Evolutionary conservation across 164 flowering plant genomes (phyloP), one percentile per base, ranked within the genome.

Genomic region (Sedum album): DNA sequence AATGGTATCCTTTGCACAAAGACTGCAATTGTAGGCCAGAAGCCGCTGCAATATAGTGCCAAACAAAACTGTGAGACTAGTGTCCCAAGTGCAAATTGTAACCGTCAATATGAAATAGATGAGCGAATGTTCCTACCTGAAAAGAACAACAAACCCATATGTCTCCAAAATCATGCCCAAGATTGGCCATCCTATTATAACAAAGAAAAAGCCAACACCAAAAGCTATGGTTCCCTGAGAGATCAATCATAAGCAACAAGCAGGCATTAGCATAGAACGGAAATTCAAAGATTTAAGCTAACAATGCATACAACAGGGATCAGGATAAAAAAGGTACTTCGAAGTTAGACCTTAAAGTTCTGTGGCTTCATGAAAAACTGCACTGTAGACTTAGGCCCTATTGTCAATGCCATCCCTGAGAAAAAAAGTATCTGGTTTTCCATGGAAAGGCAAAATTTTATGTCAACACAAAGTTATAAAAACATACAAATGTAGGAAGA

Each of bases 1-100:
- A 95, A 42, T 28, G 99, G 99, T 71, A 95, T 92, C 82, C 76
- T 87, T 78, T 92, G 97, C 36, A 91, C 66, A 72, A 95, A 95
- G 66, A 95, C 96, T 42, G 96, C 82, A 39, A 90, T 73, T 26
- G 99, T 92, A 26, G 97, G 97, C 97, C 99, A 94, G 78, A 91
- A 94, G 35, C 98, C 97, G 79, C 97, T 89, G 90, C 76, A 73
- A 4, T 18, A 15, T 8, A 67, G 69, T 7, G 1, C 20, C 21
- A 67, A 30, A 15, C 7, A 17, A 44, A 35, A 35, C 70, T 5
- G n/a, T 38, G 44, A 60, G 23, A 33, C 33, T 41, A 36, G 38
- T 35, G 3, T 26, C 23, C 3, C 14, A 14, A 69, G 21, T 2
- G 60, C 14, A 26, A 38, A 51, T 20, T 51, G 11, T 57, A 57